Evolutionary conservation across 2,329 filamentous ascomycete species (phyloP).

Genomic region (Phialemoniopsis sp.): DNA sequence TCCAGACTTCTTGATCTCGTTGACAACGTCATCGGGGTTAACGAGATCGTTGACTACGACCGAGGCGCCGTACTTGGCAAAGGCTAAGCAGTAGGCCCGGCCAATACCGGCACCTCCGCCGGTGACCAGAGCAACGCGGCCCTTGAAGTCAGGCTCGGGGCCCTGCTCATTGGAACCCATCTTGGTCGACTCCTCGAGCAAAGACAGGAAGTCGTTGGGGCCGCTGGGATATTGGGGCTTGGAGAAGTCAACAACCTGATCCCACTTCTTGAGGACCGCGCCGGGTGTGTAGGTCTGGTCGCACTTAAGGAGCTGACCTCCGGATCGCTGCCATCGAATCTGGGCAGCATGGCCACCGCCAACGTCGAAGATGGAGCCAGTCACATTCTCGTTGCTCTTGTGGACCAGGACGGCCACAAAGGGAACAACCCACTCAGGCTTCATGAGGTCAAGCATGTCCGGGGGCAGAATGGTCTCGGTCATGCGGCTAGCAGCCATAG

Average conservation of each 20-base stretch:
- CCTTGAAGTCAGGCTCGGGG: constrained; percentile 74
- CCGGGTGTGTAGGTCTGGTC: constrained; percentile 85
- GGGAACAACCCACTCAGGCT: constrained; percentile 93
- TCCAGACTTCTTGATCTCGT: constrained; percentile 86
- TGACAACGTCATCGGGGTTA: constrained; percentile 84
- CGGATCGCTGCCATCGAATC: constrained; percentile 90
- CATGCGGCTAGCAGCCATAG: constrained; percentile 93
- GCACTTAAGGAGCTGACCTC: constrained; percentile 83
- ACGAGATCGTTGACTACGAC: constrained; percentile 95
- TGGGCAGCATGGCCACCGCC: constrained; percentile 92
- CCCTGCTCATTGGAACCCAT: constrained; percentile 67
- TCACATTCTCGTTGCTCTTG: constrained; percentile 78
- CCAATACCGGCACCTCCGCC: constrained; percentile 88
- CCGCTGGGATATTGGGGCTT: constrained; percentile 78
- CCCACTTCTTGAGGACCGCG: constrained; percentile 86
- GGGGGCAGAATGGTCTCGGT: constrained; percentile 93
- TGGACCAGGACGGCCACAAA: constrained; percentile 86
- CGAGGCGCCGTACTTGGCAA: constrained; percentile 74
- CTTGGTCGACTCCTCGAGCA: constrained; percentile 81
- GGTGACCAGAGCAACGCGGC: constrained; percentile 81
- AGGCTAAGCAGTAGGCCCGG: constrained; percentile 82
- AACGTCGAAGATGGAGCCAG: constrained; percentile 86
- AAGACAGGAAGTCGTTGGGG: constrained; percentile 79
- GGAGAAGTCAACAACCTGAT: constrained; percentile 81
- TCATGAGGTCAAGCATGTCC: constrained; percentile 80